Percentiles rank a stretch among this genome's conserved stretches.
Conservation (phyloP, 352 stramenopile species). For the Phytophthora agathidicida region DNA sequence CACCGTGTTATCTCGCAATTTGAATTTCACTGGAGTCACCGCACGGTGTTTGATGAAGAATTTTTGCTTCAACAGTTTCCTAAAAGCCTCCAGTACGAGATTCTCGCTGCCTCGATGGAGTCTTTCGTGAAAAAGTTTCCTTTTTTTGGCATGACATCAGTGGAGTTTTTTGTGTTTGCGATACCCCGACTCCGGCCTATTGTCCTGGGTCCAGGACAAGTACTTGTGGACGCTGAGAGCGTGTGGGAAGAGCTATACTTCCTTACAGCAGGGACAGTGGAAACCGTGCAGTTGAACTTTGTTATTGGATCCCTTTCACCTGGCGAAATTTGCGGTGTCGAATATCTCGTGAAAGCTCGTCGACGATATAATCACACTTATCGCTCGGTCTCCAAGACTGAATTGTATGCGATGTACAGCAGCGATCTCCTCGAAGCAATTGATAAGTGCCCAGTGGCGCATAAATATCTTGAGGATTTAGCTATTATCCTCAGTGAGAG, state of each 20-base stretch:
- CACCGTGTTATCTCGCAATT: conserved; percentile 82
- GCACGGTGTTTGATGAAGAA: conserved; percentile 81
- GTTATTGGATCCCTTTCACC: conserved; percentile 62
- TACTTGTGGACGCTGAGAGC: conserved; percentile 76
- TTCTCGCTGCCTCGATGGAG: conserved; percentile 79
- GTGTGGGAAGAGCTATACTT: conserved; percentile 88
- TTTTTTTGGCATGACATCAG: conserved; percentile 75
- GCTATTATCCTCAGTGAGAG: conserved; percentile 59
- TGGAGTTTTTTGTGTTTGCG: conserved; percentile 79
- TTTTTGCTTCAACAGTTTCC: conserved; percentile 68
- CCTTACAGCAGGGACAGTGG: conserved; percentile 57
- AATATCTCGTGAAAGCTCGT: conserved; percentile 64
- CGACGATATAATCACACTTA: conserved; percentile 75
- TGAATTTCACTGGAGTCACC: conserved; percentile 79
- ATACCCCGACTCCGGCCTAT: conserved; percentile 69
- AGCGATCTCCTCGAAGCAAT: conserved; percentile 61
- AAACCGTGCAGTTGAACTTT: conserved; percentile 63
- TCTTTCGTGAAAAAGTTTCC: conserved; percentile 78
- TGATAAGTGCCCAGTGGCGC: conserved; percentile 63
- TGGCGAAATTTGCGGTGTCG: conserved; percentile 79
- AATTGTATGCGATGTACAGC: conserved; percentile 75
- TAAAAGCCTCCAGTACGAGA: conserved; percentile 78
- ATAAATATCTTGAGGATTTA: conserved; percentile 73
- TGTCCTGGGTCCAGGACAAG: conserved; percentile 59
- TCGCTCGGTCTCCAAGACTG: conserved; percentile 62